These are phyloP conservation scores for Spathaspora arborariae DNA, from an alignment of 805 yeast species.

Conservation along the genomic window DNA sequence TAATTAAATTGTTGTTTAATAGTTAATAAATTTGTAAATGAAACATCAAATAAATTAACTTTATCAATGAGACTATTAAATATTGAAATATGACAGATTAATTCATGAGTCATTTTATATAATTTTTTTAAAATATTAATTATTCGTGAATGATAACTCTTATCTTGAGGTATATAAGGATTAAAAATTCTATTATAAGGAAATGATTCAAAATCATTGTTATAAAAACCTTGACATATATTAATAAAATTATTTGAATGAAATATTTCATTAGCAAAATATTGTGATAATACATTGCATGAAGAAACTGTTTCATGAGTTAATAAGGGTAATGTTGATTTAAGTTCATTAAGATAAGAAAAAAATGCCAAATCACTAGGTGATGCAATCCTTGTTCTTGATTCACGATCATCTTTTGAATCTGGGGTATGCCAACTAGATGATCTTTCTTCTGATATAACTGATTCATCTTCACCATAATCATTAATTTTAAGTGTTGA, in stretches of 20 bases:
- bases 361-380: background rate
- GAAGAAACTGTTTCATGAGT: background rate
- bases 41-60: constrained; percentile 3
- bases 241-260: constrained; percentile 9
- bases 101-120: constrained; percentile 3
- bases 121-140: constrained; percentile 3
- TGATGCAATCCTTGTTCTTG: background rate
- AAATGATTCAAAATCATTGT: constrained; percentile 6
- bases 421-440: background rate
- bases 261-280: constrained; percentile 9
- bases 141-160: background rate
- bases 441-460: background rate
- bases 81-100: constrained; percentile 3
- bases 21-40: constrained; percentile 2
- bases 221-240: constrained; percentile 5
- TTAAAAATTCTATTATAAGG: constrained; percentile 3
- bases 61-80: constrained; percentile 6
- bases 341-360: background rate
- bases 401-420: background rate
- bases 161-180: constrained; percentile 4
- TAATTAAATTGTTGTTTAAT: constrained; percentile 6
- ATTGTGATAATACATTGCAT: constrained; percentile 2
- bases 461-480: background rate
- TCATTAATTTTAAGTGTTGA: background rate
- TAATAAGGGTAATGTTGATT: background rate